Conservation (phyloP, 176 grass and related monocot genomes). For the Cymbopogon citratus region DNA sequence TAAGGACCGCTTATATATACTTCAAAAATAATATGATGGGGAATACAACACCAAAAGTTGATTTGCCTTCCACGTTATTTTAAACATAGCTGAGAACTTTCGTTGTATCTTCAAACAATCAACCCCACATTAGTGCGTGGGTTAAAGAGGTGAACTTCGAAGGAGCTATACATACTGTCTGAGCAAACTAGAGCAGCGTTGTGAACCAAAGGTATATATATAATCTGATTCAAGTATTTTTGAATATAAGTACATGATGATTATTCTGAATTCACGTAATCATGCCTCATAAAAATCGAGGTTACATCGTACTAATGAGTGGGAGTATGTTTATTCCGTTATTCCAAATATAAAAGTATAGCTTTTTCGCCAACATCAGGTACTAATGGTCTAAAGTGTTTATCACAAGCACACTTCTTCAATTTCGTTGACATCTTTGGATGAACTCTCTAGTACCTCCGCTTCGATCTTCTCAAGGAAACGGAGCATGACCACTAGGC, state of each 20-base stretch:
- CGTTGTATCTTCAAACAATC: neutral
- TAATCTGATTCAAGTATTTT: neutral
- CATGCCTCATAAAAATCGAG: constrained; percentile 2
- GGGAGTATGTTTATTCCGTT: no score
- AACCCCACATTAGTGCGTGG: neutral
- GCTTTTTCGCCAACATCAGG: neutral
- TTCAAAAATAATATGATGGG: no score
- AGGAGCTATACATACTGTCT: neutral
- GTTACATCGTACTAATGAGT: neutral
- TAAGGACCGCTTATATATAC: no score
- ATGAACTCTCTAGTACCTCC: constrained; percentile 7
- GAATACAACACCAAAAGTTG: no score
- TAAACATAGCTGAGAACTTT: neutral
- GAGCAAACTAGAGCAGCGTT: neutral
- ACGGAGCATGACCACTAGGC: constrained; percentile 29
- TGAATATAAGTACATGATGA: neutral
- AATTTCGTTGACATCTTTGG: constrained; percentile 29
- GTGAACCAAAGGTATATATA: neutral
- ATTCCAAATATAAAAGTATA: neutral
- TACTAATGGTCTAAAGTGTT: neutral
- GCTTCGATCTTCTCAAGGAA: constrained; percentile 65
- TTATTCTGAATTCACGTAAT: neutral
- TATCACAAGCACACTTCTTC: constrained; percentile 33
- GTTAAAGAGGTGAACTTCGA: neutral
- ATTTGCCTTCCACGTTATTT: no score